These are phyloP conservation scores for Flaveria bidentis DNA, from an alignment of 129 eudicot species.

Conservation along the genomic window DNA sequence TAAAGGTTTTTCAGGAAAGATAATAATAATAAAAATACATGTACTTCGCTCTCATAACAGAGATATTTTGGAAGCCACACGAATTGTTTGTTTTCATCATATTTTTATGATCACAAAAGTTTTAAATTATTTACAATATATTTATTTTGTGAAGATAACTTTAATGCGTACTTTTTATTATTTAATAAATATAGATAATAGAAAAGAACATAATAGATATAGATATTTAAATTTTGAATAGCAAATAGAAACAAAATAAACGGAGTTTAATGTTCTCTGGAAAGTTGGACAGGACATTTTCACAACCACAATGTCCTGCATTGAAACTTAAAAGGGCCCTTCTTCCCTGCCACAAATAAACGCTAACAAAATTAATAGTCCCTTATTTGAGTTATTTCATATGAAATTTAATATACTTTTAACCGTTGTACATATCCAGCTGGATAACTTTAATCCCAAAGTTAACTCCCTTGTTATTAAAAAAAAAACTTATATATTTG, in stretches of 20 bases:
- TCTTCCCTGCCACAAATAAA: constrained; percentile 1
- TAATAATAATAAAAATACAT: background rate
- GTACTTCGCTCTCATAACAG: background rate
- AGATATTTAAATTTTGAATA: too few relatives aligned
- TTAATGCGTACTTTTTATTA: background rate
- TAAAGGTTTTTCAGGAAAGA: background rate
- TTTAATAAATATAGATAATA: background rate
- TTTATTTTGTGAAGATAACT: too few relatives aligned
- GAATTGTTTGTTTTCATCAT: background rate
- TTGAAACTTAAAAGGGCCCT: background rate
- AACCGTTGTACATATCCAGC: background rate
- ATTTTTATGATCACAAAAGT: background rate
- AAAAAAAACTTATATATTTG: background rate
- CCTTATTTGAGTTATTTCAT: background rate
- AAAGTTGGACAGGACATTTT: background rate
- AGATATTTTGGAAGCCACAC: background rate
- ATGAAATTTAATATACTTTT: background rate
- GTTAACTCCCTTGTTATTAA: background rate
- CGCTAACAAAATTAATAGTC: background rate
- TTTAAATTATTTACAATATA: background rate
- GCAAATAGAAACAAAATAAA: background rate
- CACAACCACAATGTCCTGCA: constrained; percentile 7
- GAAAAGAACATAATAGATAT: too few relatives aligned
- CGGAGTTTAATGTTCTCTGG: background rate
- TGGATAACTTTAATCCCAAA: background rate